These are phyloP conservation scores for Candolleomyces eurysporus DNA, from an alignment of 768 basidiomycete genomes.

Conservation along the genomic window DNA sequence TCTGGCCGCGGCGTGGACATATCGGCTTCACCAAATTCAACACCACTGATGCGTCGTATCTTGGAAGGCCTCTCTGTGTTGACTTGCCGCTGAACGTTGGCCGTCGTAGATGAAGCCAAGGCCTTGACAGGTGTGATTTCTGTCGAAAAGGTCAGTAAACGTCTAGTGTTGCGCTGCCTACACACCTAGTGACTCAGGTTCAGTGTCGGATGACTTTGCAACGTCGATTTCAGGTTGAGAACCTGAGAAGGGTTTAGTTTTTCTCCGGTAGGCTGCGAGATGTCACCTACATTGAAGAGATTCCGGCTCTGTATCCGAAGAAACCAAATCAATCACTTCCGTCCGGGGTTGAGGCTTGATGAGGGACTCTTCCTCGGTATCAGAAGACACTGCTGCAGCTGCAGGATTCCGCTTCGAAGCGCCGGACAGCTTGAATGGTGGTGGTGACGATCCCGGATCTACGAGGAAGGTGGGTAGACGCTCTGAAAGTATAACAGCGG, in stretches of 20 bases:
- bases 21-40: neutral
- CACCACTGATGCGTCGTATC: conserved; percentile 1
- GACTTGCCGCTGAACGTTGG: neutral
- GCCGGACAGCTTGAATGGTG: no score
- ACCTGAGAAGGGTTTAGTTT: neutral
- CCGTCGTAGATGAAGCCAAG: neutral
- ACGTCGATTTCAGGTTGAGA: neutral
- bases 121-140: neutral
- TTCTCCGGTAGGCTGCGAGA: neutral
- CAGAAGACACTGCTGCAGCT: neutral
- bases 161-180: neutral
- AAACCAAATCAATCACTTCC: neutral
- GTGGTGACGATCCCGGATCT: no score
- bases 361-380: neutral
- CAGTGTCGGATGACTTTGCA: conserved; percentile 8
- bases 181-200: conserved; percentile 11
- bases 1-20: neutral
- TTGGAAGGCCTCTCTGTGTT: conserved; percentile 5
- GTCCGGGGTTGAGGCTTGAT: neutral
- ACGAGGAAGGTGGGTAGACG: no score
- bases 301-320: conserved; percentile 16
- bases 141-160: neutral
- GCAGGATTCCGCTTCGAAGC: no score
- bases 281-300: conserved; percentile 11
- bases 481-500: no score